Conservation (phyloP, 2,329 filamentous ascomycete genomes). For the Aspergillus oerlinghausenensis region DNA sequence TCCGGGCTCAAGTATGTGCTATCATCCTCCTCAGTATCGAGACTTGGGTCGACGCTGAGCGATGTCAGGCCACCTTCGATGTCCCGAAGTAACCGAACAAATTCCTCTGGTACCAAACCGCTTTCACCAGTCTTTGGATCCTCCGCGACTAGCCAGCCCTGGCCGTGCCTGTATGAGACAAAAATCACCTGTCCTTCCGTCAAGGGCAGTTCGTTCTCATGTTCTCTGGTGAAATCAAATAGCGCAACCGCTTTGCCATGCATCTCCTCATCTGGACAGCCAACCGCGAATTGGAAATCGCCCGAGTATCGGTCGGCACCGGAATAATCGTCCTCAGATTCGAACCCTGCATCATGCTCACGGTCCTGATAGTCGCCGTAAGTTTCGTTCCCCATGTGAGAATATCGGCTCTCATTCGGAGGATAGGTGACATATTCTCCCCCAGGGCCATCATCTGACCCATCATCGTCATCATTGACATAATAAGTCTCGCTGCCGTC, state of each 20-base stretch:
- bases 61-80: slow-evolving; percentile 86
- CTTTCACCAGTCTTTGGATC: slow-evolving; percentile 92
- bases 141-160: slow-evolving; percentile 95
- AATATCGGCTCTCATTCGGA: slow-evolving; percentile 58
- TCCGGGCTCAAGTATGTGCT: slow-evolving; percentile 52
- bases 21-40: slow-evolving; percentile 45
- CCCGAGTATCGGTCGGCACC: slow-evolving; percentile 71
- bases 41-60: slow-evolving; percentile 52
- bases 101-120: slow-evolving; percentile 92
- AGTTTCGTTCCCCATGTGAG: slow-evolving; percentile 36
- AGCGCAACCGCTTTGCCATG: slow-evolving; percentile 93
- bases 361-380: slow-evolving; percentile 40
- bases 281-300: slow-evolving; percentile 93
- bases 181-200: slow-evolving; percentile 94
- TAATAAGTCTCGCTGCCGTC: slow-evolving; percentile 74
- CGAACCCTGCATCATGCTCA: slow-evolving; percentile 27
- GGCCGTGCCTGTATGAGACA: slow-evolving; percentile 91
- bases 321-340: slow-evolving; percentile 49
- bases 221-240: slow-evolving; percentile 91
- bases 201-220: slow-evolving; percentile 90
- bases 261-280: slow-evolving; percentile 94
- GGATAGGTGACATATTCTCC: slow-evolving; percentile 80
- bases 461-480: slow-evolving; percentile 57
- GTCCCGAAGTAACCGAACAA: slow-evolving; percentile 84
- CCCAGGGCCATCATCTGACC: slow-evolving; percentile 61